A percentile compares a stretch with the other conserved stretches of the same genome.
These are phyloP conservation scores for Mycena crocata DNA, from an alignment of 768 basidiomycete genomes.

Conservation along the genomic window DNA sequence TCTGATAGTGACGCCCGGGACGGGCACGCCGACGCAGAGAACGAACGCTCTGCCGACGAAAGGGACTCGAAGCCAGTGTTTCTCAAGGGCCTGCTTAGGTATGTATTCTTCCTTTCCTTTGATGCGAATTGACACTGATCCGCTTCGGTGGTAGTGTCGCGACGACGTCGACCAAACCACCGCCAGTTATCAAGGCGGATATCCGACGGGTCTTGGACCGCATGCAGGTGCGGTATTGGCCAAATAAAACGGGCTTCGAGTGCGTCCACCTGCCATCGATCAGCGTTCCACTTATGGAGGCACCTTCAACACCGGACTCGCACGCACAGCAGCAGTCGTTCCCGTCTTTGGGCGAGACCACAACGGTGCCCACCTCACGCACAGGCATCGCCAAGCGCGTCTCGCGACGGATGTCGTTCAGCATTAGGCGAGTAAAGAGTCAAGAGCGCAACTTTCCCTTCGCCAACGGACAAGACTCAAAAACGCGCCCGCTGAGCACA, in stretches of 20 bases:
- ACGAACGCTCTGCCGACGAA: constrained; percentile 60
- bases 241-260: constrained; percentile 92
- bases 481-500: constrained; percentile 54
- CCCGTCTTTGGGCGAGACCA: constrained; percentile 58
- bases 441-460: constrained; percentile 55
- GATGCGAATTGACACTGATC: constrained; percentile 13
- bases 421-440: constrained; percentile 65
- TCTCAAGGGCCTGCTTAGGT: constrained; percentile 96
- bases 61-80: constrained; percentile 94
- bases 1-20: constrained; percentile 52
- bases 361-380: constrained; percentile 47
- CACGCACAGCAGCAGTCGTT: constrained; percentile 58
- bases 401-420: constrained; percentile 84
- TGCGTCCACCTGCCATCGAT: constrained; percentile 97
- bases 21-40: constrained; percentile 53
- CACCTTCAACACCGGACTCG: constrained; percentile 36
- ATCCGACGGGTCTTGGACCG: constrained; percentile 89
- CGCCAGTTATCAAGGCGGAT: constrained; percentile 83
- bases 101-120: constrained; percentile 37
- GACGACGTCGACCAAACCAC: constrained; percentile 93
- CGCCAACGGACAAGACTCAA: constrained; percentile 41
- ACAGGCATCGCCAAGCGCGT: constrained; percentile 76
- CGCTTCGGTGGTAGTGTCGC: constrained; percentile 71
- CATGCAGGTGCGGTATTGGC: constrained; percentile 95
- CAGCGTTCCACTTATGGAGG: constrained; percentile 81